Evolutionary conservation across 306 rosid species (phyloP).

Genomic region (Begonia peltatifolia): DNA sequence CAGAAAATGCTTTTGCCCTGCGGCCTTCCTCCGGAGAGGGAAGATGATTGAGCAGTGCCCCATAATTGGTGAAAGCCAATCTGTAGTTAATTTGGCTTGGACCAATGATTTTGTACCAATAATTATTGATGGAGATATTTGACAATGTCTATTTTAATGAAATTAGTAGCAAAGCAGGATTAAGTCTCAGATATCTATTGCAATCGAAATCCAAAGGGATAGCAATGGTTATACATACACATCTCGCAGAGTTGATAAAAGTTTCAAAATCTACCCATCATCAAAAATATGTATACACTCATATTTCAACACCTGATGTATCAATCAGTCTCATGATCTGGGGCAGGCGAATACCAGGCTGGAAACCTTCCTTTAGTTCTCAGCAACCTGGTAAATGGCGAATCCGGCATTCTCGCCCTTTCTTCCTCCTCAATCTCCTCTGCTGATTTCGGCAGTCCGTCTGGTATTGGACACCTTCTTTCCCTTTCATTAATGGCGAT

Average conservation of each 20-base stretch:
- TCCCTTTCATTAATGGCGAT: slow-evolving; percentile 9
- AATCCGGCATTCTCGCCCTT: slow-evolving; percentile 56
- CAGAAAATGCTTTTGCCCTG: slow-evolving; percentile 97
- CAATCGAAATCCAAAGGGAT: too few relatives aligned
- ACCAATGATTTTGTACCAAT: too few relatives aligned
- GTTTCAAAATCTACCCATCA: too few relatives aligned
- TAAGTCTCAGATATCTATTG: too few relatives aligned
- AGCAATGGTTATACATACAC: too few relatives aligned
- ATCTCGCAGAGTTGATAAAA: too few relatives aligned
- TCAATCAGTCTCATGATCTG: slow-evolving; percentile 85
- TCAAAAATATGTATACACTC: too few relatives aligned
- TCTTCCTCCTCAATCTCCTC: slow-evolving; percentile 70
- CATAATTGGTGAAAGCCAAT: too few relatives aligned
- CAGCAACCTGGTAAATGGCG: slow-evolving; percentile 53
- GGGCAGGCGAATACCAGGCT: slow-evolving; percentile 71
- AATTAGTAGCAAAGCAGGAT: too few relatives aligned
- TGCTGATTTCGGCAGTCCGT: slow-evolving; percentile 70
- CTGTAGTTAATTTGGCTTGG: too few relatives aligned
- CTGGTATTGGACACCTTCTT: slow-evolving; percentile 46
- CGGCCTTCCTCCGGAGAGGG: slow-evolving; percentile 87
- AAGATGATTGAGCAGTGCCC: slow-evolving; percentile 40
- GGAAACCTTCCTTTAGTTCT: slow-evolving; percentile 60
- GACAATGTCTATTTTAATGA: too few relatives aligned
- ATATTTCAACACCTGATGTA: background rate
- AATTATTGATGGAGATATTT: too few relatives aligned